Evolutionary conservation across 441 rosid genomes (phyloP), one percentile per base, ranked within the genome.

Genomic region (Hura crepitans): DNA sequence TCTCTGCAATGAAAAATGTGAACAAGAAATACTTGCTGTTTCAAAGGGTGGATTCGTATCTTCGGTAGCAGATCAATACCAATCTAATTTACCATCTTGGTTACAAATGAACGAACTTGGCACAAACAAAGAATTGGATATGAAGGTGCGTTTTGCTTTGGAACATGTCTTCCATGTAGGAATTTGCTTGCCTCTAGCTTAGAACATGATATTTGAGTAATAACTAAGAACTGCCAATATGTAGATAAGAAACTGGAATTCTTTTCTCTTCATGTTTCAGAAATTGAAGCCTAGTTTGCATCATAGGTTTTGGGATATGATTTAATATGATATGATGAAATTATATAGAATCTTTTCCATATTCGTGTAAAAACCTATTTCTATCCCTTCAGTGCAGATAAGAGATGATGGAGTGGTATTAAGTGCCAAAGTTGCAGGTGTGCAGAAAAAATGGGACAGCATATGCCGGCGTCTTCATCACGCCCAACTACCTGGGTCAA

Each of bases 41-140:
- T 55, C 83, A 18, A 81, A 82, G 51, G 81, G 68, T 49, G 81
- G 78, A 61, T 79, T 72, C 30, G 23, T 81, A 47, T 73, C 82
- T 77, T 88, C 89, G 0, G 78, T 84, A 33, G 85, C 90, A 6
- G 90, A 90, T 74, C 92, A 84, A 56, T 82, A 77, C 74, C 88
- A 75, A 76, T 81, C 84, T 42, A 76, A 75, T 42, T 74, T 89
- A 68, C 89, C 93, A 42, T 78, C 98, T 64, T 90, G 94, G 94
- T 64, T 93, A 83, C 91, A 73, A 62, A 85, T 83, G 92, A 73
- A 84, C 45, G 84, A 81, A 71, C 70, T 74, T 14, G 78, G 71
- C 72, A 69, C 80, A 64, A 82, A 78, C 76, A 77, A 78, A 25
- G 79, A 68, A 46, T 53, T 70, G 56, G 71, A 76, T 62, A 43